phyloP scores from a whole-genome alignment of 768 basidiomycete species.

The Lentinula sp. region DNA sequence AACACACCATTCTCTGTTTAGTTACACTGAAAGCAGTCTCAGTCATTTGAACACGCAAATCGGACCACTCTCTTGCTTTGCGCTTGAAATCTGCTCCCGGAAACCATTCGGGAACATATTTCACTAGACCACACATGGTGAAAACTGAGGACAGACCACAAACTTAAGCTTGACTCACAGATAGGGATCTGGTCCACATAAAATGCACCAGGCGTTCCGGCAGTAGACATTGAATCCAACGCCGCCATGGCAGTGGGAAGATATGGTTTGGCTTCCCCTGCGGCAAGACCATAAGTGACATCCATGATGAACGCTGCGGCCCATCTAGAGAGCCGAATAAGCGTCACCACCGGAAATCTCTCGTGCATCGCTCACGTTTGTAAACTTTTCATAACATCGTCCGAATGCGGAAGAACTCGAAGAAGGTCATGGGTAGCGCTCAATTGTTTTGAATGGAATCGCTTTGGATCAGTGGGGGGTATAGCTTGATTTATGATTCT shows the following conservation, averaged over 20 bases:
- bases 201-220: constrained; percentile 15
- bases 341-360: neutral
- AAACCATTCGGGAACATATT: constrained; percentile 32
- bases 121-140: constrained; percentile 18
- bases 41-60: constrained; percentile 22
- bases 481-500: neutral
- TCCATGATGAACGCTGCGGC: constrained; percentile 19
- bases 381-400: constrained; percentile 1
- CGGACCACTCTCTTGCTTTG: constrained; percentile 27
- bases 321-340: constrained; percentile 3
- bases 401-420: neutral
- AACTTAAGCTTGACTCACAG: constrained; percentile 6
- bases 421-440: constrained; percentile 3
- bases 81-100: constrained; percentile 35
- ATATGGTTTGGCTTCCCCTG: neutral
- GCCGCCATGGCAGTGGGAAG: constrained; percentile 10
- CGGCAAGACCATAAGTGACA: constrained; percentile 21
- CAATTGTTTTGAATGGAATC: constrained; percentile 5
- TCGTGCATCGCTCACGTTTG: neutral
- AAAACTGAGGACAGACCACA: too few species aligned
- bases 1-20: constrained; percentile 20
- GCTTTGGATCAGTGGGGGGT: constrained; percentile 1
- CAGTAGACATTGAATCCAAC: constrained; percentile 9
- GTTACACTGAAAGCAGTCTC: constrained; percentile 24
- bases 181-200: constrained; percentile 32